A percentile compares a stretch with the other conserved stretches of the same genome.
Conservation (phyloP, 2,329 filamentous ascomycete species). For the Penicillium sp. region DNA sequence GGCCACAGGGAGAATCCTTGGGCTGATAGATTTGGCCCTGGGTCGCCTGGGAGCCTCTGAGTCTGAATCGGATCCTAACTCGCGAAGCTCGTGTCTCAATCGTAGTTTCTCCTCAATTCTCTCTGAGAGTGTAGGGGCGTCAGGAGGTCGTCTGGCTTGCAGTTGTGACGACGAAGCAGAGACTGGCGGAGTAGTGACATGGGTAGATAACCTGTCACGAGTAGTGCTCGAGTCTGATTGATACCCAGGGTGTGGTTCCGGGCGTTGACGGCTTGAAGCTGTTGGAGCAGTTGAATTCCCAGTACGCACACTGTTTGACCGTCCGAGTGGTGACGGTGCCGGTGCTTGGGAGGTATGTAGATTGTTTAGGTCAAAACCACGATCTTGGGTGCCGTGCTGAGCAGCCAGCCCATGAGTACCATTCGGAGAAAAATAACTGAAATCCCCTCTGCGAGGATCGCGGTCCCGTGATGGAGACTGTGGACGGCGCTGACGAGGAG, state of each 20-base stretch:
- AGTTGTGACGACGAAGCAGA: neutral
- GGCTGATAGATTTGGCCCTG: conserved; percentile 5
- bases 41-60: conserved; percentile 8
- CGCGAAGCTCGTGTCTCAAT: conserved; percentile 29
- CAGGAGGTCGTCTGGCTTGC: conserved; percentile 7
- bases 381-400: conserved; percentile 2
- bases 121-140: conserved; percentile 28
- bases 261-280: conserved; percentile 6
- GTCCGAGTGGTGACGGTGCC: conserved; percentile 3
- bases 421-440: neutral
- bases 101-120: conserved; percentile 37
- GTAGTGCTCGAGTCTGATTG: conserved; percentile 23
- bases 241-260: conserved; percentile 21
- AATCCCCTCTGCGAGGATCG: neutral
- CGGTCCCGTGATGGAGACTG: conserved; percentile 2
- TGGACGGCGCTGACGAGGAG: conserved; percentile 2
- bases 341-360: neutral
- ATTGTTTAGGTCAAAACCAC: conserved; percentile 2
- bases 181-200: neutral
- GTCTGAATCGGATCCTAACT: conserved; percentile 16
- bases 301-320: conserved; percentile 24
- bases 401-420: too few species aligned
- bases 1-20: neutral
- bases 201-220: conserved; percentile 2
- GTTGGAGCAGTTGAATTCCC: conserved; percentile 5